Conservation (phyloP, 352 stramenopile species). For the Pythium aristosporum region DNA sequence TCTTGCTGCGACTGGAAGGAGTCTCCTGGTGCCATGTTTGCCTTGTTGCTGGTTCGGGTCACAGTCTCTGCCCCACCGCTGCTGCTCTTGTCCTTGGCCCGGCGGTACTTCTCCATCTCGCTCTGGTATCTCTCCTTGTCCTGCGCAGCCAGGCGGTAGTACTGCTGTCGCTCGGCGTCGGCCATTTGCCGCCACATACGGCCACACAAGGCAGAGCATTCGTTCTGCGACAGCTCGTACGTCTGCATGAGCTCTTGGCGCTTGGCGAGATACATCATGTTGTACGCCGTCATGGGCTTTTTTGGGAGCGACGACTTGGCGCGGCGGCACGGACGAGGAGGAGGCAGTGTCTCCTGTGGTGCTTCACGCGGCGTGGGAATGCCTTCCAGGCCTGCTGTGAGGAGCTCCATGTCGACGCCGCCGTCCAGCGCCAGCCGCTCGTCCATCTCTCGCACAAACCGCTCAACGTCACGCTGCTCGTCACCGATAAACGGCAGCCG, state of each 20-base stretch:
- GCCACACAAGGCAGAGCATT: conserved; percentile 57
- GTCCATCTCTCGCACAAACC: conserved; percentile 58
- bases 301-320: conserved; percentile 29
- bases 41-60: too few species aligned
- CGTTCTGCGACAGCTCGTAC: conserved; percentile 69
- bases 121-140: conserved; percentile 51
- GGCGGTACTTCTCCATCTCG: conserved; percentile 16
- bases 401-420: background rate
- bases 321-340: background rate
- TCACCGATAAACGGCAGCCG: conserved; percentile 34
- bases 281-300: conserved; percentile 51
- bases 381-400: background rate
- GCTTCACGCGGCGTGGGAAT: background rate
- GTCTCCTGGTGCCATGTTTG: too few species aligned
- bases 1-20: too few species aligned
- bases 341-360: background rate
- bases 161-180: conserved; percentile 45
- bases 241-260: conserved; percentile 45
- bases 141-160: conserved; percentile 50
- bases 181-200: conserved; percentile 62
- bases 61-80: too few species aligned
- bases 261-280: conserved; percentile 65
- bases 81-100: too few species aligned
- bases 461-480: conserved; percentile 42
- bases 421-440: background rate